Base-by-base conservation (phyloP, 2,329 filamentous ascomycete species). In the Trichoderma simmonsii region DNA sequence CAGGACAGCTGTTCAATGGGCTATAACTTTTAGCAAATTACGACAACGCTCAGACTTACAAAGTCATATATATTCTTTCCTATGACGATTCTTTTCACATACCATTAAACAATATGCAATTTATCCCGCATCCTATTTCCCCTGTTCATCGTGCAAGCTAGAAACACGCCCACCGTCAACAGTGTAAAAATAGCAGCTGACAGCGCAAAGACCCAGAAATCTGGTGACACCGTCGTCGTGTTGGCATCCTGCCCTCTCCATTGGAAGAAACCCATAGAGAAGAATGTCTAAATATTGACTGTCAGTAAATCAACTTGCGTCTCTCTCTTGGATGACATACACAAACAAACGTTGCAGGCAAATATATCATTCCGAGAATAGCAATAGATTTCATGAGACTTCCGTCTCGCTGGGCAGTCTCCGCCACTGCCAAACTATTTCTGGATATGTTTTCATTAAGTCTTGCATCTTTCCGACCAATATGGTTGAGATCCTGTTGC, bases 261-360 rank as follows among this genome's bases (percentile, higher is more conserved):
- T 57, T 71, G 60, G 8, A 71, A 71, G 34, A 71, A 71, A 0
- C 69, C 69, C 69, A 71, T 71, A 1, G 69, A 71, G 15, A 71
- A 71, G 24, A 71, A 71, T 0, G 48, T 71, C 69, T 71, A 5
- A 1, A 39, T 1, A 11, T 43, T 0, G 6, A 8, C 2, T 59
- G 36, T 71, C 26, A 69, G 66, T 26, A 34, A 51, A 34, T 18
- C 2, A 8, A 43, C 4, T 60, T 1, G 2, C 15, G 1, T 26
- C 1, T n/a, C 8, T 26, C 15, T 28, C 9, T 8, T 3, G 11
- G 2, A 11, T 14, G 6, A 64, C 60, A 3, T 66, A 77, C 76
- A 12, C 77, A 76, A 18, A 78, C 74, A 62, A 79, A 79, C 0
- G 77, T 79, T 15, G 77, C 74, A 0, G 78, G 77, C 1, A 79